Conservation (phyloP, 2,329 filamentous ascomycete species). For the Alternaria atra region DNA sequence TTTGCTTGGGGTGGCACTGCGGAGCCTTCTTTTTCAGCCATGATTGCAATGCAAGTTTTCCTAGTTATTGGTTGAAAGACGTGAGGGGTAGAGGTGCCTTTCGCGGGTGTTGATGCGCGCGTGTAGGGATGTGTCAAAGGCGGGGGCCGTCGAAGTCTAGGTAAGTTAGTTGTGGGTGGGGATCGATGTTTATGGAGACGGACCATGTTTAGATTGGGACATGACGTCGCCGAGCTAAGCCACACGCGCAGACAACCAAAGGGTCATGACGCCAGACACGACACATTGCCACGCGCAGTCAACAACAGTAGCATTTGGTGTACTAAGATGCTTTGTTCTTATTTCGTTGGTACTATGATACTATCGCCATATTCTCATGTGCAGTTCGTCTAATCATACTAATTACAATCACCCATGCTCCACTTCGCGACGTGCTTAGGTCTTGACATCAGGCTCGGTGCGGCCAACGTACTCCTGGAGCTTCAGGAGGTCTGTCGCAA, state of each 20-base stretch:
- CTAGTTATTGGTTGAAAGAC: neutral
- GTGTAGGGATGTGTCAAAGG: slow-evolving; percentile 11
- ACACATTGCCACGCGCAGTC: neutral
- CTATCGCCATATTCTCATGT: slow-evolving; percentile 5
- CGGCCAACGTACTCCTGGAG: slow-evolving; percentile 93
- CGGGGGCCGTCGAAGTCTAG: slow-evolving; percentile 1
- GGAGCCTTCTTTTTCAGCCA: slow-evolving; percentile 53
- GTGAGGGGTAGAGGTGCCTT: neutral
- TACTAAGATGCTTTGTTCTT: neutral
- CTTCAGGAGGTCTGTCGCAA: slow-evolving; percentile 85
- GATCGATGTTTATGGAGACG: slow-evolving; percentile 12
- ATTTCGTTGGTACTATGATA: slow-evolving; percentile 6
- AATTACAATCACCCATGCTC: slow-evolving; percentile 2
- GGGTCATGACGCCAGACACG: slow-evolving; percentile 12
- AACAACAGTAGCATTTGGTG: neutral
- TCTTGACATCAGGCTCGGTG: slow-evolving; percentile 96
- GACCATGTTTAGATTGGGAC: slow-evolving; percentile 19
- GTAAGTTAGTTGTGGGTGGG: slow-evolving; percentile 5
- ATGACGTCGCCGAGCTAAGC: slow-evolving; percentile 32
- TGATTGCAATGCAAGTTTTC: slow-evolving; percentile 16
- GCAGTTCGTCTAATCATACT: slow-evolving; percentile 8
- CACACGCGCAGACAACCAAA: slow-evolving; percentile 16
- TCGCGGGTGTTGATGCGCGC: slow-evolving; percentile 4
- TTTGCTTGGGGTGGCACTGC: slow-evolving; percentile 58
- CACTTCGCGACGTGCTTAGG: slow-evolving; percentile 61